Evolutionary conservation across 768 basidiomycete species (phyloP).

Genomic region (Calvatia gigantea): DNA sequence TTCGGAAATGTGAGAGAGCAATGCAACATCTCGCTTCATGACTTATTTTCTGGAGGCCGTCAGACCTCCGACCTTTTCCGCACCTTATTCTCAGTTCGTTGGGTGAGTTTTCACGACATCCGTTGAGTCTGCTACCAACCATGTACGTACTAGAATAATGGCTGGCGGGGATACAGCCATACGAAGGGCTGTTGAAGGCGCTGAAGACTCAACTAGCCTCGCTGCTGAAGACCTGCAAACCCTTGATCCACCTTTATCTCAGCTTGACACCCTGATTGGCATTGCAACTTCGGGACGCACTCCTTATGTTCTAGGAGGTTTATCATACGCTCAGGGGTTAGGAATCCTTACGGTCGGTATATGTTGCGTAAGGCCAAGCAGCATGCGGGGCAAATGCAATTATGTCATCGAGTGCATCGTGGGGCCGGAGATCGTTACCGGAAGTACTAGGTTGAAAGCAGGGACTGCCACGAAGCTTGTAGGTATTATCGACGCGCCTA

Average conservation of each 20-base stretch:
- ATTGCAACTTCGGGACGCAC: conserved; percentile 32
- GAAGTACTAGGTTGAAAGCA: conserved; percentile 33
- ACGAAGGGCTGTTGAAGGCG: conserved; percentile 25
- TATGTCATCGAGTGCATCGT: conserved; percentile 27
- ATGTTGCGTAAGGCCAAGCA: conserved; percentile 24
- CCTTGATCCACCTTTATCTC: conserved; percentile 20
- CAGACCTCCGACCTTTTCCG: conserved; percentile 26
- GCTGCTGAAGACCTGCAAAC: conserved; percentile 23
- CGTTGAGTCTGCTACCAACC: neutral
- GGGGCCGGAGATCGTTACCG: conserved; percentile 29
- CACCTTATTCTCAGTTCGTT: conserved; percentile 21
- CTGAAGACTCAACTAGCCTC: conserved; percentile 27
- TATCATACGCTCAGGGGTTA: conserved; percentile 20
- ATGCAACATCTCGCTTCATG: neutral
- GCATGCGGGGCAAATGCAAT: conserved; percentile 22
- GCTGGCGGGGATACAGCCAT: conserved; percentile 28
- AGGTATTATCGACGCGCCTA: neutral
- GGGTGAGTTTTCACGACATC: conserved; percentile 15
- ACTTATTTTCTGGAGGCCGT: neutral
- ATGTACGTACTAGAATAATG: conserved; percentile 15
- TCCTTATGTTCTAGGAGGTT: conserved; percentile 31
- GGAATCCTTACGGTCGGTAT: conserved; percentile 27
- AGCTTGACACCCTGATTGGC: conserved; percentile 28
- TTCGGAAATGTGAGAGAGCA: conserved; percentile 22
- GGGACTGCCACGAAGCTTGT: conserved; percentile 37